Conservation (phyloP, 2,329 filamentous ascomycete species). For the Talaromyces sp. region DNA sequence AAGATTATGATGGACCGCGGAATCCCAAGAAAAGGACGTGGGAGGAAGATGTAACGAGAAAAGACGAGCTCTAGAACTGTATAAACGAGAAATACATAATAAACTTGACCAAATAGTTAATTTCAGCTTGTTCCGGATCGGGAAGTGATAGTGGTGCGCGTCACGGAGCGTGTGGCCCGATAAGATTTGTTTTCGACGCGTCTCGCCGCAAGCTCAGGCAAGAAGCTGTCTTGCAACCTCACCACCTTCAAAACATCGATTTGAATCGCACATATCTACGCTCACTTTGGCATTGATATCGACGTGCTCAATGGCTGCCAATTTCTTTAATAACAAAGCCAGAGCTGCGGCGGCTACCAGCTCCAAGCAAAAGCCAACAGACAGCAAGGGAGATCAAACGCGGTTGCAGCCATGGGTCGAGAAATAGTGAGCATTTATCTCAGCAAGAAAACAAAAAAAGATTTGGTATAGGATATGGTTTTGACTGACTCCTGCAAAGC, state of each 20-base stretch:
- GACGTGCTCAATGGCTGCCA: constrained; percentile 56
- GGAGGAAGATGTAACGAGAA: constrained; percentile 35
- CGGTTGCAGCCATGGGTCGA: constrained; percentile 92
- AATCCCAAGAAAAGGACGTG: constrained; percentile 48
- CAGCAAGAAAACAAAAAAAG: background rate
- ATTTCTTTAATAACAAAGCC: constrained; percentile 94
- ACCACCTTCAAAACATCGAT: background rate
- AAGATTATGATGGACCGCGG: constrained; percentile 36
- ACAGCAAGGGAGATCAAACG: constrained; percentile 56
- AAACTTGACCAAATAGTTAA: background rate
- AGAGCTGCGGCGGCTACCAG: constrained; percentile 64
- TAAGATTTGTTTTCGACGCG: constrained; percentile 7
- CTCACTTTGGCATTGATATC: background rate
- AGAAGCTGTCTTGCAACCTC: background rate
- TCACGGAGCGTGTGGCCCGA: background rate
- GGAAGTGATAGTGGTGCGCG: constrained; percentile 8
- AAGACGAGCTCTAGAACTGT: constrained; percentile 25
- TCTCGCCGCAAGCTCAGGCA: background rate
- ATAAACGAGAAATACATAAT: background rate
- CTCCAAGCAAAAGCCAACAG: constrained; percentile 61
- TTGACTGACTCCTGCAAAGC: constrained; percentile 43
- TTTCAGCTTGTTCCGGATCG: background rate
- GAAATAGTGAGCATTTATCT: constrained; percentile 72
- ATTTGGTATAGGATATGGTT: background rate
- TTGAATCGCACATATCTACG: background rate